phyloP scores from a whole-genome alignment of 176 grass and related monocot genomes.

The Bromus sterilis region DNA sequence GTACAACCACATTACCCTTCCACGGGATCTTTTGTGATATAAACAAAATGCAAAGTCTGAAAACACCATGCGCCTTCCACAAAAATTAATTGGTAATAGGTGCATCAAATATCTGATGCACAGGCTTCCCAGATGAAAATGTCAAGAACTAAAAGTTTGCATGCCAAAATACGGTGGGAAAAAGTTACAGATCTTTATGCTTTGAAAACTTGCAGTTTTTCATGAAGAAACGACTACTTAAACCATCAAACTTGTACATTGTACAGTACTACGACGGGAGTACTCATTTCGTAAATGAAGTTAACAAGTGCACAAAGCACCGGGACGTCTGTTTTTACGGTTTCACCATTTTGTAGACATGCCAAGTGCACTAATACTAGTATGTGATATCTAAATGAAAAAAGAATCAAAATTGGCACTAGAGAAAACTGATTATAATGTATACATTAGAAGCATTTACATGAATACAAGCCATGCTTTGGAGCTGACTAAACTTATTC shows the following conservation, averaged over 20 bases:
- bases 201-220: neutral
- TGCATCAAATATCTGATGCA: neutral
- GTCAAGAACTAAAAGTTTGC: neutral
- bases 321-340: neutral
- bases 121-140: neutral
- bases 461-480: slow-evolving; percentile 37
- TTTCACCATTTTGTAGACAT: neutral
- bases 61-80: too few species aligned
- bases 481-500: slow-evolving; percentile 42
- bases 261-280: neutral
- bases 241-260: neutral
- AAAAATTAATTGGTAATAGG: too few species aligned
- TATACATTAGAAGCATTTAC: slow-evolving; percentile 51
- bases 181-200: neutral
- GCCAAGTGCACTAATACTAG: neutral
- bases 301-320: too few species aligned
- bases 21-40: too few species aligned
- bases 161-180: neutral
- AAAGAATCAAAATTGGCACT: slow-evolving; percentile 20
- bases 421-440: neutral
- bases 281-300: neutral
- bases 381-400: neutral
- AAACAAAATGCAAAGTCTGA: too few species aligned
- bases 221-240: neutral
- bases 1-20: too few species aligned